Evolutionary conservation across 257 asterid species (phyloP).

Genomic region (Penstemon eatonii): DNA sequence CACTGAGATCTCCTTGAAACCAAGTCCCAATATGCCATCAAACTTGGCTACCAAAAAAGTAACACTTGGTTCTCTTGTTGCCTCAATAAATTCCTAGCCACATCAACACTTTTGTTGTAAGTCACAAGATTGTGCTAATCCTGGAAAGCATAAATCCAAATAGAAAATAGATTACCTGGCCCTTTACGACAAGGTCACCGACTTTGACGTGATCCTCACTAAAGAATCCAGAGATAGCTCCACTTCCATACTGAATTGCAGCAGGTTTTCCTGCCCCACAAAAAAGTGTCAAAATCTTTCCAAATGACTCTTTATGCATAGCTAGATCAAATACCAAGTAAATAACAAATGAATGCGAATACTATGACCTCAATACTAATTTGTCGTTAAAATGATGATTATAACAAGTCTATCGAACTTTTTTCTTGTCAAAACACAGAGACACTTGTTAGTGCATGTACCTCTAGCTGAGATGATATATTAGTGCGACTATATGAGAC

Average conservation of each 20-base stretch:
- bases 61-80: constrained; percentile 83
- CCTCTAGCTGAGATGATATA: background rate
- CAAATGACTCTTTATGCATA: background rate
- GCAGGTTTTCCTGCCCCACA: constrained; percentile 70
- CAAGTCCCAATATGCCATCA: constrained; percentile 96
- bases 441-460: background rate
- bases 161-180: constrained; percentile 46
- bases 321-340: background rate
- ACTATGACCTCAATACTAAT: too few relatives aligned
- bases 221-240: constrained; percentile 85
- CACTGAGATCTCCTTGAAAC: constrained; percentile 86
- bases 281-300: background rate
- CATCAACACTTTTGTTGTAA: constrained; percentile 7
- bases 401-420: background rate
- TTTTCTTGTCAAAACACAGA: background rate
- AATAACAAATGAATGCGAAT: background rate
- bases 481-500: background rate
- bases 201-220: constrained; percentile 65
- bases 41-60: constrained; percentile 89
- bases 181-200: constrained; percentile 69
- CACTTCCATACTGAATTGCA: constrained; percentile 85
- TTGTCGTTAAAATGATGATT: background rate
- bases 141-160: background rate
- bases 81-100: constrained; percentile 81
- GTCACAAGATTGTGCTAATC: background rate